These are phyloP conservation scores for Dalechampia spathulata DNA, from an alignment of 441 rosid species.

Conservation along the genomic window DNA sequence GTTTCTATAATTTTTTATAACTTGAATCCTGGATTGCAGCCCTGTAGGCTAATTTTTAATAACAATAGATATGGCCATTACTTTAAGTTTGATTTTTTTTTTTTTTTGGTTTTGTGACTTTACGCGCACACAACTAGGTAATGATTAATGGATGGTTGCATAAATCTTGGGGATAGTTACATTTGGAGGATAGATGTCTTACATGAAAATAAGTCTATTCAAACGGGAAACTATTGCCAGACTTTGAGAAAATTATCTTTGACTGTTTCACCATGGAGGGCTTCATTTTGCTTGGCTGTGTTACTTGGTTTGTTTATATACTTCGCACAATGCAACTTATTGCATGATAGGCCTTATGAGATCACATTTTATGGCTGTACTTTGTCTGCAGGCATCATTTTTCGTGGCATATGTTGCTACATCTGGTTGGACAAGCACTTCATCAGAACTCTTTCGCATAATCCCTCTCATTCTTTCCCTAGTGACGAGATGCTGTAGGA, in stretches of 20 bases:
- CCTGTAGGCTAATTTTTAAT: too few relatives aligned
- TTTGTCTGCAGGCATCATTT: constrained; percentile 94
- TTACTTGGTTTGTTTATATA: neutral
- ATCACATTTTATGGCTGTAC: neutral
- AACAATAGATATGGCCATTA: neutral
- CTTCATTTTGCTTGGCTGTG: neutral
- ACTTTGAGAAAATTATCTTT: neutral
- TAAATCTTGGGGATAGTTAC: neutral
- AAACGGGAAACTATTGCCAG: neutral
- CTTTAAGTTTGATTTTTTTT: neutral
- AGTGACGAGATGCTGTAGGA: constrained; percentile 25
- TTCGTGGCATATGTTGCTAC: constrained; percentile 92
- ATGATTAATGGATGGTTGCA: neutral
- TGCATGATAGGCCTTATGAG: neutral
- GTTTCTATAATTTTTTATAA: too few relatives aligned
- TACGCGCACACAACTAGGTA: neutral
- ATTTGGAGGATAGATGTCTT: neutral
- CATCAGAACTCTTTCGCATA: constrained; percentile 75
- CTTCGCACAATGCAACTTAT: neutral
- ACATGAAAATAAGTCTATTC: neutral
- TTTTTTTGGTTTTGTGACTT: neutral
- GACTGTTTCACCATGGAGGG: neutral
- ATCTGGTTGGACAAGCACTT: constrained; percentile 87
- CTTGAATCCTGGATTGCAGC: too few relatives aligned
- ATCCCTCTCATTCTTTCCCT: constrained; percentile 45